A percentile compares a stretch with the other conserved stretches of the same genome.
Conservation (phyloP, 306 rosid genomes). For the Vigna unguiculata region DNA sequence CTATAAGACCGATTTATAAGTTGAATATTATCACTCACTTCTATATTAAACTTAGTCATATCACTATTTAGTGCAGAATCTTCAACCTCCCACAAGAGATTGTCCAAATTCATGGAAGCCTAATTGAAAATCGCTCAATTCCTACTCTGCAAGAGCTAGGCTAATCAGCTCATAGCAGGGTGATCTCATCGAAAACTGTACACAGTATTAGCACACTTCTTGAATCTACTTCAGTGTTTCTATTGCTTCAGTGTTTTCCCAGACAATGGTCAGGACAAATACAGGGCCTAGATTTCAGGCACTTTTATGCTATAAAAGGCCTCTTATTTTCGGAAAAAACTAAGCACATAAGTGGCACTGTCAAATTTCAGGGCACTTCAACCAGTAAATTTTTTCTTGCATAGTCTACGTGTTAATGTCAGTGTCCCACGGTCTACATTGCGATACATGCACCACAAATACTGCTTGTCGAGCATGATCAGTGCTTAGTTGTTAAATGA, state of each 20-base stretch:
- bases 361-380: not conserved
- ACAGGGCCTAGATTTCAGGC: conserved; percentile 4
- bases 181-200: not conserved
- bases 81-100: not conserved
- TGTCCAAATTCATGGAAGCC: not conserved
- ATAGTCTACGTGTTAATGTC: not conserved
- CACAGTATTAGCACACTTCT: not conserved
- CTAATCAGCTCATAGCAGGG: not conserved
- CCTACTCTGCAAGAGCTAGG: not conserved
- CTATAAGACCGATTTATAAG: no score
- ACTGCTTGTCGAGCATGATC: not conserved
- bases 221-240: not conserved
- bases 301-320: not conserved
- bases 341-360: not conserved
- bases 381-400: not conserved
- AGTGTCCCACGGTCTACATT: not conserved
- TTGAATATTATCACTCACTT: no score
- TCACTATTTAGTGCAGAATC: no score
- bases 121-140: not conserved
- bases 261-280: not conserved
- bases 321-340: not conserved
- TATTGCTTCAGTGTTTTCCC: not conserved
- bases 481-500: not conserved
- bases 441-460: not conserved
- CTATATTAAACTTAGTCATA: no score